These are phyloP conservation scores for Bipolaris cookei DNA, from an alignment of 2,329 filamentous ascomycete species.

Conservation along the genomic window DNA sequence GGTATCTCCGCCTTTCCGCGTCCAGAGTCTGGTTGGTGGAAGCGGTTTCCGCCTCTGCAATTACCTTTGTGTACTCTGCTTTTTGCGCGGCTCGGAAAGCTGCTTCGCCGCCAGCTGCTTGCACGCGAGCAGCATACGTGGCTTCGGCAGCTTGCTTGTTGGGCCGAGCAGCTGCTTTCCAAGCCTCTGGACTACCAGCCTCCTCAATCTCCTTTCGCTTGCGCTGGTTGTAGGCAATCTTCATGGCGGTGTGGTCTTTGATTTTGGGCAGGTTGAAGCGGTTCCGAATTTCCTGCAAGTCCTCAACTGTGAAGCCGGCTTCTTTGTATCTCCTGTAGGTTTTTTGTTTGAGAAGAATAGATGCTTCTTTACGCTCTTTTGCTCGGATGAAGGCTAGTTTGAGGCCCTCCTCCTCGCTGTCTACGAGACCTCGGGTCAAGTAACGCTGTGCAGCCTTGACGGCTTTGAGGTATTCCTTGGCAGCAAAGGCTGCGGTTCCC, in stretches of 20 bases:
- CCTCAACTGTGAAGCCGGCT: conserved; percentile 19
- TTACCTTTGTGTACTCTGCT: conserved; percentile 14
- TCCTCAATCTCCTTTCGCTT: conserved; percentile 22
- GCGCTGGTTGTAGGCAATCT: conserved; percentile 24
- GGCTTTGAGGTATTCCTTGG: conserved; percentile 24
- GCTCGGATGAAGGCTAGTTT: conserved; percentile 34
- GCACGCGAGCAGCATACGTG: conserved; percentile 16
- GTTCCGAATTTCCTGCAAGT: conserved; percentile 19
- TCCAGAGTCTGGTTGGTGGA: conserved; percentile 22
- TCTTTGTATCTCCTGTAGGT: conserved; percentile 19
- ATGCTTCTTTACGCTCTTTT: conserved; percentile 22
- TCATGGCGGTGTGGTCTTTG: conserved; percentile 11
- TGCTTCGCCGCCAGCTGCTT: conserved; percentile 22
- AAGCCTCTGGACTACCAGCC: conserved; percentile 27
- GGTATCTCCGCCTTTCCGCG: conserved; percentile 19
- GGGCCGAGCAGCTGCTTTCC: conserved; percentile 11
- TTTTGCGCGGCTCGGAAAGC: conserved; percentile 18
- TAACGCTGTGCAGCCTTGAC: conserved; percentile 28
- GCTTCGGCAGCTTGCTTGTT: conserved; percentile 21
- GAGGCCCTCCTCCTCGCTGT: conserved; percentile 32
- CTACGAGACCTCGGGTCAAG: conserved; percentile 24
- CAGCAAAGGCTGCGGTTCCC: conserved; percentile 7
- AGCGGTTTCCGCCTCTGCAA: conserved; percentile 31
- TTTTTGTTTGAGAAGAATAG: conserved; percentile 9
- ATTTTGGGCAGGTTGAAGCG: conserved; percentile 22